Evolutionary conservation across 352 stramenopile species (phyloP), one percentile per base, ranked within the genome.

Genomic region (Pythium rishiriense): DNA sequence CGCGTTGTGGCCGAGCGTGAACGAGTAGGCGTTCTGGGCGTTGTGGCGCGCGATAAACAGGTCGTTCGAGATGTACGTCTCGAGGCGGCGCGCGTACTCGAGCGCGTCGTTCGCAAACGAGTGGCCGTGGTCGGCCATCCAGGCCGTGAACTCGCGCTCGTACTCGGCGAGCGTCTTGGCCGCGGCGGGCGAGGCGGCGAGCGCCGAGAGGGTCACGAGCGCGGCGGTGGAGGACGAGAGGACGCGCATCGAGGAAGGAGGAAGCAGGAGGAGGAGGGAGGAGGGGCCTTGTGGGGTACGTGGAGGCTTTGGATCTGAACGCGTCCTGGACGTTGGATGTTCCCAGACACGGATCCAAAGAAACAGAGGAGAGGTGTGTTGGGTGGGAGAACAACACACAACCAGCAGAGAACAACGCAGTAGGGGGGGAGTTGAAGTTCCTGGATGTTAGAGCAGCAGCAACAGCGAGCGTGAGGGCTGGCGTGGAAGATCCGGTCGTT

Each of bases 1-100:
- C 72, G 88, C 67, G 74, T 98, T 99, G 75, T 98, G 89, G 24
- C 80, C 90, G 9, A 99, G 73, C 26, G 66, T 94, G 53, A 97
- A 98, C 54, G 83, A 74, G 68, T 71, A 86, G 12, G 69, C 72
- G 67, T 74, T 81, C 58, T 84, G 85, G 53, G 87, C 73, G 61
- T 97, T 97, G 69, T 94, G 79, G 74, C 94, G 91, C 22, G 69
- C 5, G 47, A 93, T 90, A 70, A 96, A 98, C 59, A 96, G 74
- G 64, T 97, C 84, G 66, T 94, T 94, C 33, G 69, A 68, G 48
- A 94, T 92, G 69, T 87, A 94, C 57, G 82, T 91, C 70, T 92
- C 76, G 51, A 94, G 56, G 6, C 83, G 79, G 6, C 67, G 79
- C 10, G 78, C 81, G 43, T 86, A 94, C 58, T 94, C 83, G 17